Base-by-base conservation (phyloP, 2,329 filamentous ascomycete genomes). In the Hypoxylon sp. region DNA sequence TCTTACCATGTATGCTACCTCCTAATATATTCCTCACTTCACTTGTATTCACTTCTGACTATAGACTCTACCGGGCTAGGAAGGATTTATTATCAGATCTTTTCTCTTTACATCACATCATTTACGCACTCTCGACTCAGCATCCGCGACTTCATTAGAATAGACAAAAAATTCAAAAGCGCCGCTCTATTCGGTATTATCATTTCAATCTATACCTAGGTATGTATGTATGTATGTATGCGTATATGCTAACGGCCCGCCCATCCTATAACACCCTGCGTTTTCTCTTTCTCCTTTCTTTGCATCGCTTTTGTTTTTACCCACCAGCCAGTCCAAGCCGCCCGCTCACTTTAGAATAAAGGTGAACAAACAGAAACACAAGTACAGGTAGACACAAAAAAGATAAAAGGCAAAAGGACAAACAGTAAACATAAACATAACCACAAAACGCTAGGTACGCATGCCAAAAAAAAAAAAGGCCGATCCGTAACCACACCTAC, bases 201-300 rank as follows among this genome's bases (percentile, higher is more conserved):
- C 44, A 50, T 59, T 59, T 31, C 55, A 59, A 50, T 59, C 44
- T 59, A 59, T 47, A 19, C 54, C 29, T 57, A 53, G 19, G 31
- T 33, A 17, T 17, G 9, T 37, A 26, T 26, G 17, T 26, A 17
- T 17, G 26, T 29, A n/a, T 55, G 53, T 11, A n/a, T n/a, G n/a
- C n/a, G n/a, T n/a, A 39, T 57, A 47, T 57, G 39, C 53, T 48
- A 22, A 26, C 42, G 44, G 35, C 26, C 29, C 11, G 19, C 54
- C 33, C 14, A 10, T 17, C 14, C 19, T 14, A 33, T 19, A 29
- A 13, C 29, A 6, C 13, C 22, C 11, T 44, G n/a, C 13, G 1
- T 57, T 37, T 22, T 26, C 42, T 2, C 13, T 24, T 24, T 8
- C 26, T 37, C 42, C 8, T 17, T 54, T 31, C n/a, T 44, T 55